Evolutionary conservation across 2,329 filamentous ascomycete genomes (phyloP).

Genomic region (Cladosporium sp.): DNA sequence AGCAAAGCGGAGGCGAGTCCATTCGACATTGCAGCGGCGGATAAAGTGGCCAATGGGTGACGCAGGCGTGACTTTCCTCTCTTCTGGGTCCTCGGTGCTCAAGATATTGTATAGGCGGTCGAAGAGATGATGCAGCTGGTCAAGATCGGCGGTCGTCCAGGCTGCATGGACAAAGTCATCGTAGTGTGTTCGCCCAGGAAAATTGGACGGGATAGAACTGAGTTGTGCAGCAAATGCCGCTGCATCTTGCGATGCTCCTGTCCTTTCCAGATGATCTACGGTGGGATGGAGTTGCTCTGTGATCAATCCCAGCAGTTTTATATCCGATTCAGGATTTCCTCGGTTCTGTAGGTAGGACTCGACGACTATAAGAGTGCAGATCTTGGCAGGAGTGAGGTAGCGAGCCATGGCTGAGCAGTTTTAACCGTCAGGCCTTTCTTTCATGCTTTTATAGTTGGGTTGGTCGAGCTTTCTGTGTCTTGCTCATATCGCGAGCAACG

Average conservation of each 20-base stretch:
- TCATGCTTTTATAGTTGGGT: background rate
- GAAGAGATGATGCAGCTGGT: conserved; percentile 67
- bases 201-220: conserved; percentile 28
- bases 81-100: conserved; percentile 39
- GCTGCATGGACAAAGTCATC: conserved; percentile 76
- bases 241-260: conserved; percentile 44
- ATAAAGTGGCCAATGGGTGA: conserved; percentile 82
- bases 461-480: background rate
- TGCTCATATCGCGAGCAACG: background rate
- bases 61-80: conserved; percentile 52
- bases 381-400: conserved; percentile 83
- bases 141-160: conserved; percentile 78
- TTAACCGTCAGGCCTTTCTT: conserved; percentile 15
- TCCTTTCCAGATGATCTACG: conserved; percentile 23
- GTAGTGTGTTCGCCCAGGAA: conserved; percentile 80
- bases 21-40: conserved; percentile 72
- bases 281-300: conserved; percentile 34
- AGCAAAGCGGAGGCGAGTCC: conserved; percentile 72
- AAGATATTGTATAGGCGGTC: conserved; percentile 46
- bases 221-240: conserved; percentile 30
- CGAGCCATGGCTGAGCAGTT: conserved; percentile 58
- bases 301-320: conserved; percentile 68
- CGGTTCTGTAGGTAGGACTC: conserved; percentile 59
- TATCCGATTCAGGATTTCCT: background rate
- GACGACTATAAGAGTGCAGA: conserved; percentile 75